Conservation (phyloP, 257 asterid species). For the Rehmannia glutinosa region DNA sequence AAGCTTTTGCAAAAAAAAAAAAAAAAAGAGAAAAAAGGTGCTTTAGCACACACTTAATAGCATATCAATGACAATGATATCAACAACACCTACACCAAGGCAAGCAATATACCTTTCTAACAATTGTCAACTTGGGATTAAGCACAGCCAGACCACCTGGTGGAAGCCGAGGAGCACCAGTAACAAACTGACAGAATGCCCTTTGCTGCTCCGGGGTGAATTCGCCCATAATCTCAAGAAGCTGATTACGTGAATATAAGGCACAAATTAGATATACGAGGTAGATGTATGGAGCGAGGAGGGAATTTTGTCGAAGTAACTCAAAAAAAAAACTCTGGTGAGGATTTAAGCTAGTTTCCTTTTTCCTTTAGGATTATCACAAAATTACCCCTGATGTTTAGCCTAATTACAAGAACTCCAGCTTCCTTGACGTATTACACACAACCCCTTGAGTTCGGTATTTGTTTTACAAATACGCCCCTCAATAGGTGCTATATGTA, state of each 20-base stretch:
- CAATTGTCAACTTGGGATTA: conserved; percentile 95
- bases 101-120: conserved; percentile 68
- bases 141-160: conserved; percentile 94
- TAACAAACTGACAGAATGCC: conserved; percentile 96
- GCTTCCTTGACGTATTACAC: too few relatives aligned
- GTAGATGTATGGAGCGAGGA: too few relatives aligned
- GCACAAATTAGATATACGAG: not conserved
- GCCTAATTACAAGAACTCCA: too few relatives aligned
- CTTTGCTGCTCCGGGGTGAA: conserved; percentile 93
- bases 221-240: conserved; percentile 95
- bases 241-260: conserved; percentile 35
- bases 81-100: not conserved
- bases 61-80: not conserved
- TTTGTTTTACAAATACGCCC: too few relatives aligned
- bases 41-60: not conserved
- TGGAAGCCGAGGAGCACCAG: conserved; percentile 99
- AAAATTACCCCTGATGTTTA: too few relatives aligned
- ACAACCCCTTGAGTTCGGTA: too few relatives aligned
- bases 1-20: conserved; percentile 49
- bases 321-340: not conserved
- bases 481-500: too few relatives aligned
- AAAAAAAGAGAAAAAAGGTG: not conserved
- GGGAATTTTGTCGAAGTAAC: too few relatives aligned
- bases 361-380: not conserved
- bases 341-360: not conserved